Evolutionary conservation across 208 protist species (phyloP).

Genomic region (Crithidia thermophila): DNA sequence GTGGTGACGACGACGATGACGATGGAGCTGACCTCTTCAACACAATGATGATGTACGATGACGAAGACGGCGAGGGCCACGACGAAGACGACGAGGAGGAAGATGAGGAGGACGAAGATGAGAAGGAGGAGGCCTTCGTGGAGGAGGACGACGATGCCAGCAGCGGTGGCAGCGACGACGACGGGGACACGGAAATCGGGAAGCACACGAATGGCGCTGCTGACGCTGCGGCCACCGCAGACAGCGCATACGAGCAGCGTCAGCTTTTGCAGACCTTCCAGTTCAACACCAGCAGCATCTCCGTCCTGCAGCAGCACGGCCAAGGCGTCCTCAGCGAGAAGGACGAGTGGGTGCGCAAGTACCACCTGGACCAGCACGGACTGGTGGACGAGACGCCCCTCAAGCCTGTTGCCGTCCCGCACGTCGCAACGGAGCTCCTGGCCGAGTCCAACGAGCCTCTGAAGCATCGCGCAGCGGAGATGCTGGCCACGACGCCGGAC

Average conservation of each 20-base stretch:
- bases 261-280: constrained; percentile 37
- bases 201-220: too few relatives aligned
- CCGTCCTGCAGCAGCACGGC: constrained; percentile 53
- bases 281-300: constrained; percentile 38
- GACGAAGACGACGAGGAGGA: constrained; percentile 42
- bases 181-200: constrained; percentile 21
- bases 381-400: constrained; percentile 54
- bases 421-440: constrained; percentile 35
- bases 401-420: constrained; percentile 33
- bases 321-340: constrained; percentile 27
- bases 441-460: constrained; percentile 35
- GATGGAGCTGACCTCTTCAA: constrained; percentile 36
- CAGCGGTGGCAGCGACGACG: too few relatives aligned
- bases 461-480: constrained; percentile 14
- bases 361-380: constrained; percentile 60
- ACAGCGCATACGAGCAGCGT: constrained; percentile 28
- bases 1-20: constrained; percentile 44
- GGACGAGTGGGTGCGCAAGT: constrained; percentile 73
- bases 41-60: constrained; percentile 31
- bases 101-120: constrained; percentile 34
- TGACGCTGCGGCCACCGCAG: constrained; percentile 29
- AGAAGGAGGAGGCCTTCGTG: constrained; percentile 21
- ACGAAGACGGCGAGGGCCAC: constrained; percentile 27
- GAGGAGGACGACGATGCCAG: constrained; percentile 32
- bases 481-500: constrained; percentile 13